Evolutionary conservation across 805 yeast species (phyloP).

Genomic region (Trichomonascus vanleenenianus): DNA sequence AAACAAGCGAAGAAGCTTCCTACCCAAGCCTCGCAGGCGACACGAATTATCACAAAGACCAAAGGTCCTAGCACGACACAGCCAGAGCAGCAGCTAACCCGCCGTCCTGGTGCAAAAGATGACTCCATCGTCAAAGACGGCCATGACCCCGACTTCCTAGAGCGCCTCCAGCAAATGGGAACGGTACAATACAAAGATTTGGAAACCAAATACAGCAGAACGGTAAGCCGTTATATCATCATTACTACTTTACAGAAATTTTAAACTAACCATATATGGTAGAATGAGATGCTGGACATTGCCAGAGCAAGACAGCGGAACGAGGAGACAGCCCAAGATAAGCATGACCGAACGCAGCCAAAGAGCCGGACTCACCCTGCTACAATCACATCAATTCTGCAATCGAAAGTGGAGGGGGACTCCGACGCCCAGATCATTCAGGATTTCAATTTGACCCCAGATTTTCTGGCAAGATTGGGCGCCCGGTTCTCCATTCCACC

Average conservation of each 20-base stretch:
- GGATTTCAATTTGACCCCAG: conserved; percentile 15
- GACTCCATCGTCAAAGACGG: neutral
- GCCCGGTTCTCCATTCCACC: conserved; percentile 4
- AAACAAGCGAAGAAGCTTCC: too few relatives aligned
- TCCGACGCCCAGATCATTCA: conserved; percentile 11
- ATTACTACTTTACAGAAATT: conserved; percentile 1
- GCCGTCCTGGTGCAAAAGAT: neutral
- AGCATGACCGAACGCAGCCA: conserved; percentile 6
- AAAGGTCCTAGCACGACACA: neutral
- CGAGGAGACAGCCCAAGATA: conserved; percentile 7
- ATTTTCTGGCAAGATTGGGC: conserved; percentile 13
- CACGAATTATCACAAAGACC: too few relatives aligned
- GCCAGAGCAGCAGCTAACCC: neutral
- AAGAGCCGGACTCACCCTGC: conserved; percentile 15
- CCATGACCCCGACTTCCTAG: conserved; percentile 12
- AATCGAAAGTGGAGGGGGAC: conserved; percentile 18
- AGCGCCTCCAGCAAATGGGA: conserved; percentile 19
- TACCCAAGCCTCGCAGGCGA: too few relatives aligned
- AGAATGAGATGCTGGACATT: conserved; percentile 19
- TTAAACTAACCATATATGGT: conserved; percentile 14
- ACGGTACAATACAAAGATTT: conserved; percentile 13
- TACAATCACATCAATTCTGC: conserved; percentile 20
- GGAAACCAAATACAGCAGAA: neutral
- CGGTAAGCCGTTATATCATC: neutral
- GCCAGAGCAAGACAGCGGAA: conserved; percentile 12